Conservation (phyloP, 768 basidiomycete species). For the Russula ochroleuca region DNA sequence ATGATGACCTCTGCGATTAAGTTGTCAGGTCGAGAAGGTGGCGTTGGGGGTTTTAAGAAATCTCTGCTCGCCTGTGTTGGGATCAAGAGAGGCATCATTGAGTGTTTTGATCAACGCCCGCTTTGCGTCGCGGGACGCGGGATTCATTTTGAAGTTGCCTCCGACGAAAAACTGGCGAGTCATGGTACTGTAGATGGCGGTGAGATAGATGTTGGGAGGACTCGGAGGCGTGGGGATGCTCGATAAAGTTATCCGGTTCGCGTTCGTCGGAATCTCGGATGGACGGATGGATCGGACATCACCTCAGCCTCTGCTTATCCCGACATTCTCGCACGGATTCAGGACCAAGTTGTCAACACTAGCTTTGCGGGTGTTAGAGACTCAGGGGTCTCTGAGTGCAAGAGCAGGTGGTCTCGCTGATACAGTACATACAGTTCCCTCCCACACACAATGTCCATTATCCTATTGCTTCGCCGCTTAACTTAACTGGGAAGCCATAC, state of each 20-base stretch:
- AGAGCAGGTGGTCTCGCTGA: constrained; percentile 15
- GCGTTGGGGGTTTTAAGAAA: constrained; percentile 18
- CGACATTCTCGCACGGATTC: too few relatives aligned
- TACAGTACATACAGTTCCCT: constrained; percentile 14
- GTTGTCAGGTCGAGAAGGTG: constrained; percentile 17
- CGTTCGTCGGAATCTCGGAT: constrained; percentile 16
- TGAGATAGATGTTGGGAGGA: neutral
- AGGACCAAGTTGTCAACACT: neutral
- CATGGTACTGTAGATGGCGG: constrained; percentile 39
- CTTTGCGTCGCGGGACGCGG: constrained; percentile 59
- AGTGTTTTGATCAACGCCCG: constrained; percentile 60
- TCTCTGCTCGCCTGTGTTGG: constrained; percentile 56
- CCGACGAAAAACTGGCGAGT: constrained; percentile 89
- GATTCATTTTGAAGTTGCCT: constrained; percentile 99
- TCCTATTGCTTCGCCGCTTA: constrained; percentile 2
- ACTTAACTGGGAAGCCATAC: neutral
- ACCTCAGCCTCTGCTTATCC: neutral
- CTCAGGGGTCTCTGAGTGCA: neutral
- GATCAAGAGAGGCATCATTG: constrained; percentile 77
- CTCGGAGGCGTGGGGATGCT: neutral
- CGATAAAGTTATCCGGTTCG: neutral
- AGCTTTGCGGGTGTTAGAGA: neutral
- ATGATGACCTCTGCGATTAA: constrained; percentile 77
- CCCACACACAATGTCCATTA: constrained; percentile 14
- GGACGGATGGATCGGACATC: constrained; percentile 17